phyloP scores from a whole-genome alignment of 73 alveolate species.

The Tetrahymena thermophila region DNA sequence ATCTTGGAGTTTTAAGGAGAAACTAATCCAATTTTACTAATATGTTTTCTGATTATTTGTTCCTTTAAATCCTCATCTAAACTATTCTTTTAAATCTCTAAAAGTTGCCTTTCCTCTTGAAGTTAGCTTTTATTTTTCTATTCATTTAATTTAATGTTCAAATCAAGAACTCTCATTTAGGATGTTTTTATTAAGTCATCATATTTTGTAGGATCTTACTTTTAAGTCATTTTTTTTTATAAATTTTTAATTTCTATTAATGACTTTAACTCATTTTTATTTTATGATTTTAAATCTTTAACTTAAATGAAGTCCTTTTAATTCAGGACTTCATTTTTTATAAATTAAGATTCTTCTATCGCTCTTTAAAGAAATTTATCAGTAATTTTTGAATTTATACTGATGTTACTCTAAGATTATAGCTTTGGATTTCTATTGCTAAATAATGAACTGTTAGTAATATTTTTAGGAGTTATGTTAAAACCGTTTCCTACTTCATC shows the following conservation, averaged over 20 bases:
- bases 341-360: neutral
- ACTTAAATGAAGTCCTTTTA: neutral
- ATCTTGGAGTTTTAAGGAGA: neutral
- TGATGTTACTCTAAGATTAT: neutral
- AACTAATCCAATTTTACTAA: neutral
- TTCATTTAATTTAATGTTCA: neutral
- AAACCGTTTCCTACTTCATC: neutral
- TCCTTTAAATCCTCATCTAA: neutral
- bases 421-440: neutral
- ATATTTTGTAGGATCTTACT: neutral
- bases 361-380: neutral
- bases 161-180: neutral
- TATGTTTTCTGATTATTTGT: neutral
- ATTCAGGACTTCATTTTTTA: neutral
- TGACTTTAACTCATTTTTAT: neutral
- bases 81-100: neutral
- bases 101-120: neutral
- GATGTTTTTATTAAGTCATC: neutral
- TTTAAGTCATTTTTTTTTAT: neutral
- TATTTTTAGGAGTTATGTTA: neutral
- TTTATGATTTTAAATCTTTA: neutral
- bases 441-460: neutral
- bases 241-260: neutral
- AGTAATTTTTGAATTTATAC: neutral
- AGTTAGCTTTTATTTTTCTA: neutral